A percentile compares a stretch with the other conserved stretches of the same genome.
Conservation (phyloP, 176 grass and related monocot genomes). For the Eleusine indica region DNA sequence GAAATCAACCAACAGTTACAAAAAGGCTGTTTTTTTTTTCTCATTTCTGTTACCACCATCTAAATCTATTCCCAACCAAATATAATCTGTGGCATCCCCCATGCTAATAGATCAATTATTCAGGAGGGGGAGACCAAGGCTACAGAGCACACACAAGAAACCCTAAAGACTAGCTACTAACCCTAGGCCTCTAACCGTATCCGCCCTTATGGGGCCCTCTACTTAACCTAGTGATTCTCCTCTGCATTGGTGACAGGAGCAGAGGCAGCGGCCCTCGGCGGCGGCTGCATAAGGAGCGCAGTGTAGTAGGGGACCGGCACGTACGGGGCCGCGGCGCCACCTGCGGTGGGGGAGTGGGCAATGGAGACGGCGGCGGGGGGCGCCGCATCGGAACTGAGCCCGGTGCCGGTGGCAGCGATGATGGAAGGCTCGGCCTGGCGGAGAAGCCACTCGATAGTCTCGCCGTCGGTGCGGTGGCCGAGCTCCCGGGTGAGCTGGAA, state of each 20-base stretch:
- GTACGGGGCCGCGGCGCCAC: background rate
- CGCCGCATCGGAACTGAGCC: slow-evolving; percentile 61
- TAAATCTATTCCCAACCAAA: background rate
- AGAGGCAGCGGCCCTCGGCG: background rate
- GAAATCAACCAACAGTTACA: slow-evolving; percentile 7
- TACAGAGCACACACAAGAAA: slow-evolving; percentile 20
- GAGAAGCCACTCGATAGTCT: slow-evolving; percentile 96
- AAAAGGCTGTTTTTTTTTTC: background rate
- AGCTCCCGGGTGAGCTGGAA: slow-evolving; percentile 94
- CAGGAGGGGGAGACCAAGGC: background rate
- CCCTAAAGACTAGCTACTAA: slow-evolving; percentile 27
- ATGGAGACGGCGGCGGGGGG: slow-evolving; percentile 42
- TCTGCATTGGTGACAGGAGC: background rate
- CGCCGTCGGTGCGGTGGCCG: slow-evolving; percentile 70
- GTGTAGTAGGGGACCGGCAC: slow-evolving; percentile 50
- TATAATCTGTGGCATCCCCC: background rate
- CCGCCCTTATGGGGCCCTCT: background rate
- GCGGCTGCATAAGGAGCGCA: slow-evolving; percentile 55
- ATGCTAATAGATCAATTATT: slow-evolving; percentile 13
- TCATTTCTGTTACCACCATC: background rate
- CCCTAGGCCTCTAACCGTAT: slow-evolving; percentile 32
- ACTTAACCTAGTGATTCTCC: slow-evolving; percentile 30
- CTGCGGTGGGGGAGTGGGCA: slow-evolving; percentile 13
- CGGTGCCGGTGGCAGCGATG: slow-evolving; percentile 77
- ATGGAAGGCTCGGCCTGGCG: slow-evolving; percentile 89